phyloP scores from a whole-genome alignment of 106 monocot species.

The Platanthera zijinensis region DNA sequence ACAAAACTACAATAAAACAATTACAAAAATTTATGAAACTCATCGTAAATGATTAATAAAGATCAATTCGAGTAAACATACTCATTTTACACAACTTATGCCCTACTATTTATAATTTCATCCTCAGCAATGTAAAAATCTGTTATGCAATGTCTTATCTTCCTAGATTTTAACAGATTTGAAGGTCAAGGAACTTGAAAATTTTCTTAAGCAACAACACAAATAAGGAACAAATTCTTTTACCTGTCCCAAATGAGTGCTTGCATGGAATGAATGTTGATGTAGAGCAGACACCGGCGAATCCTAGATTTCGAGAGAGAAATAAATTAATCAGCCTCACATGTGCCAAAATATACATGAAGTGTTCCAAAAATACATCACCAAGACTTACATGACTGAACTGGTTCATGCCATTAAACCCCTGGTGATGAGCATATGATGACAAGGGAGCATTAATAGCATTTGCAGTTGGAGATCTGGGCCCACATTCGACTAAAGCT shows the following conservation, averaged over 20 bases:
- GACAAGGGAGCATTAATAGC: conserved; percentile 6
- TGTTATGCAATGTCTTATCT: background rate
- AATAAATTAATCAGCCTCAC: background rate
- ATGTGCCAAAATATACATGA: conserved; percentile 1
- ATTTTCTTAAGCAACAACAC: background rate
- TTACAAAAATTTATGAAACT: too few relatives aligned
- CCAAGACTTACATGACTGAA: conserved; percentile 13
- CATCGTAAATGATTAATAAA: too few relatives aligned
- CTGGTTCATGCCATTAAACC: conserved; percentile 19
- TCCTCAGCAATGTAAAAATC: background rate
- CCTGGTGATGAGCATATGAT: conserved; percentile 22
- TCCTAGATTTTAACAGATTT: background rate
- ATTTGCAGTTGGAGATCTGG: conserved; percentile 15
- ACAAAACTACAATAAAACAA: too few relatives aligned
- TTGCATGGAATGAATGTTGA: conserved; percentile 26
- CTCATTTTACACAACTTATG: background rate
- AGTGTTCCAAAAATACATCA: background rate
- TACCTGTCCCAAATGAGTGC: conserved; percentile 32
- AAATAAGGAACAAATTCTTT: background rate
- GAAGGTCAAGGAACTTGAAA: background rate
- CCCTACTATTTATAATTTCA: background rate
- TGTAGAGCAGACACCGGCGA: conserved; percentile 27
- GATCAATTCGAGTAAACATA: too few relatives aligned
- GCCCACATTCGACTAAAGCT: conserved; percentile 12
- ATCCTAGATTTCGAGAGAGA: conserved; percentile 25